A percentile compares a stretch with the other conserved stretches of the same genome.
Conservation (phyloP, 352 stramenopile species). For the Phytophthora cryptogea region DNA sequence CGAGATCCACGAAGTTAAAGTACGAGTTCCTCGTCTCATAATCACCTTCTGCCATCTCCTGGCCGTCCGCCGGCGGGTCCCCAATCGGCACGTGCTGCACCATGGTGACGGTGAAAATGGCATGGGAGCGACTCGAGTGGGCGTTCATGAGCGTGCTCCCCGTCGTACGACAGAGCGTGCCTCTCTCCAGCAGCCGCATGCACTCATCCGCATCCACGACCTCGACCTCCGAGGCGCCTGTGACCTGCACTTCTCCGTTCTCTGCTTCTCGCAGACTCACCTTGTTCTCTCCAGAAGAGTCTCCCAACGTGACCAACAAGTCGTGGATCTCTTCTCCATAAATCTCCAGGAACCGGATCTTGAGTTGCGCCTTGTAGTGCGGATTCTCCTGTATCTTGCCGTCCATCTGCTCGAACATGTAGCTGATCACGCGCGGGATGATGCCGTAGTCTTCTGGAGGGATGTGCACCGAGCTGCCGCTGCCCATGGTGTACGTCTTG, state of each 20-base stretch:
- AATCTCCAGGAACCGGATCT: constrained; percentile 91
- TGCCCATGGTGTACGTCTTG: constrained; percentile 92
- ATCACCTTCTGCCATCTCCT: constrained; percentile 49
- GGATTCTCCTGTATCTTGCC: constrained; percentile 56
- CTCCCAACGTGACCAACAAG: constrained; percentile 79
- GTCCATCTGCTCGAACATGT: constrained; percentile 86
- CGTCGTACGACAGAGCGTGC: constrained; percentile 82
- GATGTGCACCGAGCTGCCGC: constrained; percentile 81
- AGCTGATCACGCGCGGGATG: constrained; percentile 83
- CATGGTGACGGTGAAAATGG: constrained; percentile 91
- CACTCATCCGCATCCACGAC: constrained; percentile 78
- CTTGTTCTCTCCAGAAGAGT: constrained; percentile 62
- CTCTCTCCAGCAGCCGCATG: constrained; percentile 80
- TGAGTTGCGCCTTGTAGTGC: constrained; percentile 69
- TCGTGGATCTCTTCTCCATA: constrained; percentile 93
- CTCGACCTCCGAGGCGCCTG: constrained; percentile 74
- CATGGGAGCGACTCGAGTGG: constrained; percentile 90
- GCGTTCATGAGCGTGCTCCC: constrained; percentile 93
- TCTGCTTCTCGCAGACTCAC: constrained; percentile 87
- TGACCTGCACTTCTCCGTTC: constrained; percentile 80
- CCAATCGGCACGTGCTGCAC: constrained; percentile 77
- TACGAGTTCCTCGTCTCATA: constrained; percentile 84
- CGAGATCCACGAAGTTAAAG: constrained; percentile 94
- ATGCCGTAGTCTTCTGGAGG: constrained; percentile 84
- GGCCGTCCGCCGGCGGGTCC: constrained; percentile 37